phyloP scores from a whole-genome alignment of 176 grass and related monocot species.

The Olyra latifolia region DNA sequence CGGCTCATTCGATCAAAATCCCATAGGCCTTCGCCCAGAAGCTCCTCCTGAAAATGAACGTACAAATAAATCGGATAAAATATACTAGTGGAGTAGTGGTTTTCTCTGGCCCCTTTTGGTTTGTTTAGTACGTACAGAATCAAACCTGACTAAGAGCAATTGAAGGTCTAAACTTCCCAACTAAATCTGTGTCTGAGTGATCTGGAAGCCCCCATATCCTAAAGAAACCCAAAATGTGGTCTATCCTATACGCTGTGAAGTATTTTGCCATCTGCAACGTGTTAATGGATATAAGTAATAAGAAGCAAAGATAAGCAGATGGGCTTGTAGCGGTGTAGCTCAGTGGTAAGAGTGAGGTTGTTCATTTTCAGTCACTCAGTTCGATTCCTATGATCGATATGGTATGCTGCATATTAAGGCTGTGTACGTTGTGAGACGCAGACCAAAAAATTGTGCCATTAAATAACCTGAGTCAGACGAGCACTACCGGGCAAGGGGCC shows the following conservation, averaged over 20 bases:
- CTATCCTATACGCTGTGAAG: constrained; percentile 99
- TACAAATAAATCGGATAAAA: constrained; percentile 39
- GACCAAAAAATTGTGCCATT: background rate
- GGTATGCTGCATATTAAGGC: too few species aligned
- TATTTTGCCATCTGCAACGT: constrained; percentile 84
- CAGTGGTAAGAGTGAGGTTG: too few species aligned
- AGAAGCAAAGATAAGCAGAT: constrained; percentile 32
- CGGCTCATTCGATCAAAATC: constrained; percentile 94
- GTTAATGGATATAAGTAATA: constrained; percentile 35
- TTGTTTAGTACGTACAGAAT: constrained; percentile 31
- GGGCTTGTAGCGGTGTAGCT: too few species aligned
- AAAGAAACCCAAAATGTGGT: constrained; percentile 99
- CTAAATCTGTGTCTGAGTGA: constrained; percentile 83
- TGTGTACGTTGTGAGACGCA: too few species aligned
- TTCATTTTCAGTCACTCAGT: too few species aligned
- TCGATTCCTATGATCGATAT: too few species aligned
- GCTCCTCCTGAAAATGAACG: constrained; percentile 75
- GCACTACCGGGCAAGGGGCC: too few species aligned
- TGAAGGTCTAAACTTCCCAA: constrained; percentile 97
- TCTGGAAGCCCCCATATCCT: constrained; percentile 99
- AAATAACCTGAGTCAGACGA: constrained; percentile 88
- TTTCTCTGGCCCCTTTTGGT: constrained; percentile 6
- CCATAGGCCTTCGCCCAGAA: constrained; percentile 90
- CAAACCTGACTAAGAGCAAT: constrained; percentile 94
- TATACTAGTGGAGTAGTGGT: constrained; percentile 22